A percentile compares a stretch with the other conserved stretches of the same genome.
These are phyloP conservation scores for Globisporangium perplexum DNA, from an alignment of 352 stramenopile species.

Conservation along the genomic window DNA sequence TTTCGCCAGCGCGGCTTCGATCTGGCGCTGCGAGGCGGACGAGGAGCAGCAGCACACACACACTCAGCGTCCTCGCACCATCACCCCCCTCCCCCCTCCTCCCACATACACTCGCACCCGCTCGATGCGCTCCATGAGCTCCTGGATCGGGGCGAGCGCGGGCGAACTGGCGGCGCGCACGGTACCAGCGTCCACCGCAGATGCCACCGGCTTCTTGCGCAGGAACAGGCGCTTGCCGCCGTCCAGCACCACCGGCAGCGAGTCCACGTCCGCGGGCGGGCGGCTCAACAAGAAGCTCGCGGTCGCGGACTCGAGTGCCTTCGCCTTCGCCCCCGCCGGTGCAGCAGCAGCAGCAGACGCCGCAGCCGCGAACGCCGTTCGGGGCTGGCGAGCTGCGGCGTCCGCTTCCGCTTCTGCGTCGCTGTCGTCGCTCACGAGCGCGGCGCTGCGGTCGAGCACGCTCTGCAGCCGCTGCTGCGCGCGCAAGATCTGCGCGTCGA, in stretches of 20 bases:
- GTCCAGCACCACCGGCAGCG: slow-evolving; percentile 45
- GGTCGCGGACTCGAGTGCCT: slow-evolving; percentile 26
- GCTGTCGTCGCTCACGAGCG: slow-evolving; percentile 46
- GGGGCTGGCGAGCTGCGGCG: slow-evolving; percentile 24
- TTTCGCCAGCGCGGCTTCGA: slow-evolving; percentile 45
- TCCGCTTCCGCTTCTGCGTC: slow-evolving; percentile 22
- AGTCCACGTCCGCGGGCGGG: slow-evolving; percentile 60
- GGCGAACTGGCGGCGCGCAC: slow-evolving; percentile 6
- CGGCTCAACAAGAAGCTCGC: slow-evolving; percentile 46
- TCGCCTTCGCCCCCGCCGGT: not conserved
- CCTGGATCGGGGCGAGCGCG: slow-evolving; percentile 45
- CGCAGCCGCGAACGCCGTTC: slow-evolving; percentile 1
- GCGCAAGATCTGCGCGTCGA: slow-evolving; percentile 25
- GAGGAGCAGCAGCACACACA: not conserved
- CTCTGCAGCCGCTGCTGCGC: slow-evolving; percentile 42
- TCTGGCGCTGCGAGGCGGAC: slow-evolving; percentile 41
- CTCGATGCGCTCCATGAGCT: slow-evolving; percentile 54
- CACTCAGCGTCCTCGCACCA: not conserved
- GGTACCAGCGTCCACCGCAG: slow-evolving; percentile 11
- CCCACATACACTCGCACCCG: slow-evolving; percentile 18
- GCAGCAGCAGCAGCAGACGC: not conserved
- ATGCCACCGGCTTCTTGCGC: slow-evolving; percentile 37
- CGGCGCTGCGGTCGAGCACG: slow-evolving; percentile 57
- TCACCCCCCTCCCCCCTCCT: not conserved
- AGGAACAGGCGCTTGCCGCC: slow-evolving; percentile 56